Percentiles rank a stretch among this genome's conserved stretches.
Conservation (phyloP, 2,329 filamentous ascomycete species). For the Zymoseptoria crescenta region DNA sequence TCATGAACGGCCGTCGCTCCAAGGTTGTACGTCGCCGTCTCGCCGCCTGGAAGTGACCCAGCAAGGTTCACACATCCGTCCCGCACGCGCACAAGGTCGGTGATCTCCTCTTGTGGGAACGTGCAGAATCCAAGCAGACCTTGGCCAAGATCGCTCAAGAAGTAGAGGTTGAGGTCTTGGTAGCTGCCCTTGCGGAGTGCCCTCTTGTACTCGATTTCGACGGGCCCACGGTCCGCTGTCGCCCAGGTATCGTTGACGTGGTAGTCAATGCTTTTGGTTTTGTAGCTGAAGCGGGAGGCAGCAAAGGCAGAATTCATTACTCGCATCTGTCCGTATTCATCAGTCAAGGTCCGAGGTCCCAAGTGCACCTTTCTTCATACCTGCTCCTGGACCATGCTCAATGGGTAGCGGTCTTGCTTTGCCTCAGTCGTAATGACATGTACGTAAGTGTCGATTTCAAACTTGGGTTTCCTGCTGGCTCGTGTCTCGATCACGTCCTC, state of each 20-base stretch:
- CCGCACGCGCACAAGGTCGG: slow-evolving; percentile 32
- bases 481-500: too few relatives aligned
- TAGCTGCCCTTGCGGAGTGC: slow-evolving; percentile 27
- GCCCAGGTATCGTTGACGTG: neutral
- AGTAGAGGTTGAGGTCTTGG: slow-evolving; percentile 47
- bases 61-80: slow-evolving; percentile 49
- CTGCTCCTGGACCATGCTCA: neutral
- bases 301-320: neutral
- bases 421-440: neutral
- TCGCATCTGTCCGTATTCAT: neutral
- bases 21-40: slow-evolving; percentile 35
- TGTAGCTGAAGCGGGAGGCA: neutral
- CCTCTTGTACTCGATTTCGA: neutral
- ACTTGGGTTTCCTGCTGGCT: neutral
- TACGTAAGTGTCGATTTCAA: neutral
- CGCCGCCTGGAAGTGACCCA: slow-evolving; percentile 44
- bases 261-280: neutral
- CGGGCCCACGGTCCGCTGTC: neutral
- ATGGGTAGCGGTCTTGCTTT: neutral
- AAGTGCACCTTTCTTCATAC: neutral
- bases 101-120: slow-evolving; percentile 29
- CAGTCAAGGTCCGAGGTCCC: too few relatives aligned
- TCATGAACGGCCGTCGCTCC: slow-evolving; percentile 36
- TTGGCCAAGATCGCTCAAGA: slow-evolving; percentile 42
- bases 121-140: slow-evolving; percentile 28